Percentiles rank a stretch among this genome's conserved stretches.
phyloP scores from a whole-genome alignment of 495 filamentous ascomycete species.

The Aspergillus hancockii region DNA sequence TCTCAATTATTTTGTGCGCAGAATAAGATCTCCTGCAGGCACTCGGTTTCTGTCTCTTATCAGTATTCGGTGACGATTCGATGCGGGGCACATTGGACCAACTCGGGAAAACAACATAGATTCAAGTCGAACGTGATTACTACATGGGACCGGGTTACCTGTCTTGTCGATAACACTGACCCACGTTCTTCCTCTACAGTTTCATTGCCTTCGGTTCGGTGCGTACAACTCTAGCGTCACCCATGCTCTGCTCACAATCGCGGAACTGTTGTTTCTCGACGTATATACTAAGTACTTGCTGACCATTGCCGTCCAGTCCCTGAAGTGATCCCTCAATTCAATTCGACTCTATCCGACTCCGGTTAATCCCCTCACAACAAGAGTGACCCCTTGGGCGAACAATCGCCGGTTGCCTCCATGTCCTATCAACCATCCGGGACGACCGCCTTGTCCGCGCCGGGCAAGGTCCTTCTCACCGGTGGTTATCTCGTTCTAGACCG shows the following conservation, averaged over 20 bases:
- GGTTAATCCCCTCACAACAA: neutral
- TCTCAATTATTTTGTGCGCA: neutral
- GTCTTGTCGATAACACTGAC: neutral
- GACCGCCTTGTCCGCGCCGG: slow-evolving; percentile 83
- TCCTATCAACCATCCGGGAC: slow-evolving; percentile 20
- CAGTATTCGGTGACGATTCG: neutral
- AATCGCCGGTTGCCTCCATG: neutral
- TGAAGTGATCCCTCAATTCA: neutral
- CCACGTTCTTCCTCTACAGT: neutral
- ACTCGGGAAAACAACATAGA: neutral
- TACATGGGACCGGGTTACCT: slow-evolving; percentile 1
- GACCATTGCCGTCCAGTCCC: neutral
- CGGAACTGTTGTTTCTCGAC: neutral
- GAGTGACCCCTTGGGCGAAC: neutral
- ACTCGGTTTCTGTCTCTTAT: neutral
- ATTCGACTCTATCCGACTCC: neutral
- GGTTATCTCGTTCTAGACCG: slow-evolving; percentile 94
- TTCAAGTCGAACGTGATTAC: neutral
- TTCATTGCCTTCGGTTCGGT: neutral
- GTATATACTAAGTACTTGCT: neutral
- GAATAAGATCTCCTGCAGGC: neutral
- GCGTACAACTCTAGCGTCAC: neutral
- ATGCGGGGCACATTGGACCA: neutral
- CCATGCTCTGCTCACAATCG: neutral
- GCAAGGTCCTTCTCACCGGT: slow-evolving; percentile 92